Evolutionary conservation across 2,329 filamentous ascomycete genomes (phyloP), one percentile per base, ranked within the genome.

Genomic region (Capronia epimyces): DNA sequence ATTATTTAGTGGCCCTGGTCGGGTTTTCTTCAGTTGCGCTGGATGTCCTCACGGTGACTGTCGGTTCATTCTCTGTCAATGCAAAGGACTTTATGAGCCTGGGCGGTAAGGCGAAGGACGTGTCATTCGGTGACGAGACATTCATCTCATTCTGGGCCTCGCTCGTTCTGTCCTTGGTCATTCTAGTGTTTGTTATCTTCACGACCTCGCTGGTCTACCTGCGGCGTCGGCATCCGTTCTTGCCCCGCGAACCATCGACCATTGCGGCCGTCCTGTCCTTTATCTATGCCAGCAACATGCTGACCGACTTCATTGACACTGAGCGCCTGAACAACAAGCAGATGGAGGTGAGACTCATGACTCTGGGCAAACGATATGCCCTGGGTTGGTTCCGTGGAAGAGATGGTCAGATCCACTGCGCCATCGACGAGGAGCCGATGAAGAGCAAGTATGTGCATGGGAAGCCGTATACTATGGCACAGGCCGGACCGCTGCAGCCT

Each of bases 211-310:
- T 82, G 1, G 82, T 86, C 15, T 84, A 85, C 62, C 50, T 73
- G 15, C 76, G 79, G 1, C 79, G 86, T 12, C 75, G 82, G 0
- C 79, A 82, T 49, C 79, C 86, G 2, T 89, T 90, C 66, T 71
- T 90, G 49, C 87, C 87, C 1, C 79, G 87, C 3, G 84, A 89
- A 70, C 86, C 86, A 3, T 87, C 83, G 60, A 89, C 86, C 16
- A 89, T 91, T 60, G 82, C 86, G 1, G 83, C 80, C 37, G 80
- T 89, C 46, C 73, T 91, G 47, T 85, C 84, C 0, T 90, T 85
- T 63, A 86, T 90, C 53, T 83, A 90, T 67, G 85, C 89, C 69
- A 84, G 79, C 66, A 86, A 86, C 68, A 89, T 90, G 86, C 70
- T 90, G 40, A 82, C 82, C 56, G 80, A 81, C 62, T 90, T 90